Conservation (phyloP, 805 yeast genomes). For the Starmerella apis region DNA sequence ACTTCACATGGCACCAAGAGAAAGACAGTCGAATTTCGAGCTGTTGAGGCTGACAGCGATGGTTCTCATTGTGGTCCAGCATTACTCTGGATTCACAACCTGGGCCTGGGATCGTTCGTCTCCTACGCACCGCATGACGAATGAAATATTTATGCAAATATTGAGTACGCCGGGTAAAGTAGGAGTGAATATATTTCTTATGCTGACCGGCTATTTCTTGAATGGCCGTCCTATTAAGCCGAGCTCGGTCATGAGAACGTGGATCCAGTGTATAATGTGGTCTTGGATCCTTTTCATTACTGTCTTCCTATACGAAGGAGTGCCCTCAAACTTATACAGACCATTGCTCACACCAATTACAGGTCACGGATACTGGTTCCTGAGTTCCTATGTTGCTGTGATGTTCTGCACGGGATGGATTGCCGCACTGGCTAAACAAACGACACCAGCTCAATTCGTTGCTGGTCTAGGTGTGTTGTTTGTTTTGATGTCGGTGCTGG, state of each 20-base stretch:
- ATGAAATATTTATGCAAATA: conserved; percentile 3
- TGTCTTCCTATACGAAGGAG: background rate
- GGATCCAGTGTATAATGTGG: conserved; percentile 18
- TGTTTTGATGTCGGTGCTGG: background rate
- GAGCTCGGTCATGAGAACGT: conserved; percentile 13
- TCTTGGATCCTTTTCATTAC: conserved; percentile 5
- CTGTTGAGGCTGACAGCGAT: conserved; percentile 16
- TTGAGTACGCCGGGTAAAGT: conserved; percentile 17
- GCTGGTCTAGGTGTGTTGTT: conserved; percentile 7
- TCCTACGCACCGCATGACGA: conserved; percentile 6
- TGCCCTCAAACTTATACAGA: background rate
- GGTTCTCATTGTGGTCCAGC: conserved; percentile 15
- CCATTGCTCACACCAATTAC: conserved; percentile 7
- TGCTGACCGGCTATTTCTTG: conserved; percentile 18
- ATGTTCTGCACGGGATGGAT: conserved; percentile 13
- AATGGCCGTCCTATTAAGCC: conserved; percentile 12
- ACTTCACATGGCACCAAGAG: conserved; percentile 1
- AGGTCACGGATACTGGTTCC: conserved; percentile 16
- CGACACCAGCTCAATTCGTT: conserved; percentile 13
- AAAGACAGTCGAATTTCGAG: conserved; percentile 15
- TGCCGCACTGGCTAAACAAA: conserved; percentile 8
- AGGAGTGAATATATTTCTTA: conserved; percentile 17
- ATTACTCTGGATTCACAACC: conserved; percentile 7
- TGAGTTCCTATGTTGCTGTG: conserved; percentile 12
- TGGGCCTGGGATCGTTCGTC: conserved; percentile 10